Evolutionary conservation across 306 rosid species (phyloP), one percentile per base, ranked within the genome.

Genomic region (Carpinus fangiana): DNA sequence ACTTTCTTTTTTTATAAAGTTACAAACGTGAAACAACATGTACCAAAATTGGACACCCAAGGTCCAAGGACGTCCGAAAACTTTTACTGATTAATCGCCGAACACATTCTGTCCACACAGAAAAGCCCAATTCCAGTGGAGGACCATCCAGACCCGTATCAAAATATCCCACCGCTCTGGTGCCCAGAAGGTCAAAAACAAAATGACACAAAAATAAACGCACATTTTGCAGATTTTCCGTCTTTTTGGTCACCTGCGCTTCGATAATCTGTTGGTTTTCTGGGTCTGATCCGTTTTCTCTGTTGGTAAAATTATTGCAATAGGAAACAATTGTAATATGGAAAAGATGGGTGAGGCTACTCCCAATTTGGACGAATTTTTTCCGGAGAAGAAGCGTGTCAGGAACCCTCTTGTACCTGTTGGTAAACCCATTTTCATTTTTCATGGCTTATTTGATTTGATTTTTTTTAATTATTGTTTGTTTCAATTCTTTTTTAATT

Each of bases 321-420:
- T 34, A 34, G 43, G 10, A 4, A 14, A 13, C 6, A 75, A 67
- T 1, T 5, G 8, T n/a, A 21, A 4, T 4, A 26, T 45, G 79
- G 79, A 79, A 86, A 76, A 83, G 72, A 88, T 90, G 98, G 85
- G 83, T 38, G 60, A 81, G 18, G 80, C 84, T 2, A 93, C 89
- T 60, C 84, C 89, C 78, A 68, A 72, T 61, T 81, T 84, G 59
- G 94, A 90, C 43, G 93, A 88, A 11, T 87, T 89, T 71, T 81
- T 89, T 17, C 78, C 36, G 54, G 93, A 89, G 59, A 91, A 91
- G 88, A 93, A 93, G 89, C 91, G 96, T 73, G 80, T 75, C 38
- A 85, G 92, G 78, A 95, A 93, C 92, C 98, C 99, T 80, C 52
- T 79, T 1, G 99, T 96, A 21, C 98, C 99, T 57, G 6, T 93